Evolutionary conservation across 164 flowering plant species (phyloP).

Genomic region (Nelumbo lutea): DNA sequence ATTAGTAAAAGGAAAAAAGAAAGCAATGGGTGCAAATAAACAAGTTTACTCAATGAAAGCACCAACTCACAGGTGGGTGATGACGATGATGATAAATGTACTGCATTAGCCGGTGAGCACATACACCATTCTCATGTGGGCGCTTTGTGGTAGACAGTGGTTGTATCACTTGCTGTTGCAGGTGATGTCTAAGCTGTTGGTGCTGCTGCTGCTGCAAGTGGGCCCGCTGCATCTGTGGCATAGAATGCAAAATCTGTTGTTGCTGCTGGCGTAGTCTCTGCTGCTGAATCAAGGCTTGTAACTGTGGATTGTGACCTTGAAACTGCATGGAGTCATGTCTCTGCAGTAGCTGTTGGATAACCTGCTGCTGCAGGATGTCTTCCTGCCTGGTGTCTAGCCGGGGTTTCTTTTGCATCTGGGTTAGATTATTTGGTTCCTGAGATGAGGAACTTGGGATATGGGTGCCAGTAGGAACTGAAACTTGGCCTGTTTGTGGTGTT

Average conservation of each 20-base stretch:
- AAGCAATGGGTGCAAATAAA: background rate
- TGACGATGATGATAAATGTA: constrained; percentile 91
- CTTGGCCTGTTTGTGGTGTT: constrained; percentile 45
- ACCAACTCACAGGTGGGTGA: constrained; percentile 65
- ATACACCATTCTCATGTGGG: constrained; percentile 73
- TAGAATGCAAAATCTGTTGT: constrained; percentile 55
- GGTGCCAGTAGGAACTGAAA: constrained; percentile 34
- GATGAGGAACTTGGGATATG: constrained; percentile 42
- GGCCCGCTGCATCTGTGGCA: constrained; percentile 71
- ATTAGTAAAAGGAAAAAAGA: background rate
- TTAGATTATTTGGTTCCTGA: constrained; percentile 53
- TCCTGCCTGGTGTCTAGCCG: constrained; percentile 82
- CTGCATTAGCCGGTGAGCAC: constrained; percentile 93
- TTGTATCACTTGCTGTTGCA: constrained; percentile 62
- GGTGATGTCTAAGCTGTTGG: constrained; percentile 55
- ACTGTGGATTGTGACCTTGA: constrained; percentile 66
- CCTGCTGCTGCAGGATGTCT: constrained; percentile 70
- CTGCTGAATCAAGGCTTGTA: constrained; percentile 79
- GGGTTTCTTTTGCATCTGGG: constrained; percentile 78
- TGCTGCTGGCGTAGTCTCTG: constrained; percentile 62
- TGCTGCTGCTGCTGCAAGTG: constrained; percentile 71
- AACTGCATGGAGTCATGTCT: constrained; percentile 70
- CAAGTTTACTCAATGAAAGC: background rate
- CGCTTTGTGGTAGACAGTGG: constrained; percentile 48
- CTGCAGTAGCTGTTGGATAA: constrained; percentile 71